Evolutionary conservation across 2,329 filamentous ascomycete species (phyloP), one percentile per base, ranked within the genome.

Genomic region (Zalaria sp.): DNA sequence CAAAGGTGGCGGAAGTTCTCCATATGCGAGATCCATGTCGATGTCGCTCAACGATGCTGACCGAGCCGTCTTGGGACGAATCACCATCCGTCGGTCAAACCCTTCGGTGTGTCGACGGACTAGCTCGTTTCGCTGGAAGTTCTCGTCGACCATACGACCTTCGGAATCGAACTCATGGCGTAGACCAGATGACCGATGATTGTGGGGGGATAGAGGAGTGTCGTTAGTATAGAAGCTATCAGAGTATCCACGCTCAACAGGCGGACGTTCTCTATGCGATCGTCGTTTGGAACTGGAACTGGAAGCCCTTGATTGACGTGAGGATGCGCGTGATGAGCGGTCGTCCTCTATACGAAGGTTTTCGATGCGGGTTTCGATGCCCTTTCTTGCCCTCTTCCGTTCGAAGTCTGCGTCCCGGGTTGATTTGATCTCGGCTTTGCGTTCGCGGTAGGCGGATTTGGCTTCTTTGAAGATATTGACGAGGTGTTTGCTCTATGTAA

Each of bases 1-100:
- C 8, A 85, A 62, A 52, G 87, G 75, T 43, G 83, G 77, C 1
- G 83, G 83, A 0, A 91, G 69, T 40, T 84, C 79, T 45, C 89
- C 89, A 54, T 95, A 96, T 5, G 89, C 89, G 5, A 96, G 70
- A 57, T 94, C 73, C 83, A 93, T 87, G 55, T 95, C 89, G 51
- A 94, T 79, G 42, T 78, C 68, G 25, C 61, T 53, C 27, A 58
- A 51, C 8, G 64, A 65, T 11, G 61, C 54, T 31, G 60, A 57
- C 37, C 63, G 63, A 25, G 47, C 46, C 5, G 52, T 43, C 9
- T 47, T 44, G 9, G 41, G 38, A 18, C 41, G 39, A 5, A 28
- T 25, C 9, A 39, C 28, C 26, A 26, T 26, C 5, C 31, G 28
- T 26, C 37, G 37, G 27, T 42, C 35, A 38, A 51, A 51, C 39